These are phyloP conservation scores for Nemania sp. DNA, from an alignment of 2,329 filamentous ascomycete species.

Conservation along the genomic window DNA sequence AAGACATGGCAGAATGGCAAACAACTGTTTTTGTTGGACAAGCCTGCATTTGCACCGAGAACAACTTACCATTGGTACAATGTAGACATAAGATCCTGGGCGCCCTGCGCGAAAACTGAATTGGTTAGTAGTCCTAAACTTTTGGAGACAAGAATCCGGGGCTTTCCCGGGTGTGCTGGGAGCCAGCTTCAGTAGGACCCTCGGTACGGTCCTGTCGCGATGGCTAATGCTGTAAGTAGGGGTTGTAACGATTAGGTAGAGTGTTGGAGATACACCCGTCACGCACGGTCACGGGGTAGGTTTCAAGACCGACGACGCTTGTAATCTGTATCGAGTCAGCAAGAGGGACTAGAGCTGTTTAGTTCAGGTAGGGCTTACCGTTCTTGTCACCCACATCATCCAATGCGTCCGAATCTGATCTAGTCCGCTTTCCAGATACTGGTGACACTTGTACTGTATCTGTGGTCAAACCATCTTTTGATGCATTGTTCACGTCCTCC, in stretches of 20 bases:
- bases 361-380: conserved; percentile 32
- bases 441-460: conserved; percentile 44
- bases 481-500: conserved; percentile 30
- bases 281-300: conserved; percentile 26
- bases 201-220: conserved; percentile 32
- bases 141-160: conserved; percentile 10
- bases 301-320: conserved; percentile 58
- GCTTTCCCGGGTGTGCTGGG: conserved; percentile 26
- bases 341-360: not conserved
- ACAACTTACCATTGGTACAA: conserved; percentile 34
- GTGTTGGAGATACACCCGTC: conserved; percentile 13
- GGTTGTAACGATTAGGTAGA: conserved; percentile 3
- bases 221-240: conserved; percentile 23
- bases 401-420: conserved; percentile 35
- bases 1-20: conserved; percentile 16
- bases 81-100: conserved; percentile 10
- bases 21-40: not conserved
- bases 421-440: conserved; percentile 37
- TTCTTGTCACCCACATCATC: conserved; percentile 37
- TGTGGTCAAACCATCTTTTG: conserved; percentile 29
- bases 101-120: conserved; percentile 25
- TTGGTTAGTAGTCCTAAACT: conserved; percentile 34
- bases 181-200: no score
- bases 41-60: conserved; percentile 10
- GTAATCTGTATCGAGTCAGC: conserved; percentile 48